A percentile compares a stretch with the other conserved stretches of the same genome.
Conservation (phyloP, 2,329 filamentous ascomycete species). For the Hymenoscyphus scutula region DNA sequence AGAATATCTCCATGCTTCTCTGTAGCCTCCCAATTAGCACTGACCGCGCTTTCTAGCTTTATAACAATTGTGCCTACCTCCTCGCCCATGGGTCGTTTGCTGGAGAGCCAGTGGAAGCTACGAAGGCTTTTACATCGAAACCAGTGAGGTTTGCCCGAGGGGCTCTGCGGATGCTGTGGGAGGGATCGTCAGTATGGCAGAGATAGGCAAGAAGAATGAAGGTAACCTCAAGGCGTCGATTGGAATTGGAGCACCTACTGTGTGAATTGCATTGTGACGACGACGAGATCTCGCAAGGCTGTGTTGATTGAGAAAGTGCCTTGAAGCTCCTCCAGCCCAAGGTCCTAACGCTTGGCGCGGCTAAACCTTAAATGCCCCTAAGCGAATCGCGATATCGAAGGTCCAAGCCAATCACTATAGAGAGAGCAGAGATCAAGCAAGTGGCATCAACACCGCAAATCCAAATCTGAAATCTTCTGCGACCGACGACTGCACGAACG, state of each 20-base stretch:
- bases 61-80: constrained; percentile 42
- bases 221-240: background rate
- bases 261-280: constrained; percentile 35
- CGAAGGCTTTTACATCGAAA: constrained; percentile 83
- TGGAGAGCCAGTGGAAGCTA: constrained; percentile 62
- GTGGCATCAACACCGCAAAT: constrained; percentile 3
- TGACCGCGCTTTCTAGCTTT: background rate
- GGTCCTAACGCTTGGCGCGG: constrained; percentile 13
- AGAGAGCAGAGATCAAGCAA: background rate
- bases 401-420: background rate
- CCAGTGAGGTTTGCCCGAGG: constrained; percentile 74
- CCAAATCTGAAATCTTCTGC: background rate
- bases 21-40: constrained; percentile 58
- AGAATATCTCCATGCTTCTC: constrained; percentile 92
- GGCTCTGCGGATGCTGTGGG: constrained; percentile 36
- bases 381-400: constrained; percentile 5
- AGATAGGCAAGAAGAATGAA: background rate
- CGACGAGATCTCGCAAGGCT: constrained; percentile 19
- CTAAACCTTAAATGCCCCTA: constrained; percentile 19
- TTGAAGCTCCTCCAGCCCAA: constrained; percentile 12
- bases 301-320: constrained; percentile 13
- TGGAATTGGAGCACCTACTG: constrained; percentile 23
- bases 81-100: constrained; percentile 65
- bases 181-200: constrained; percentile 19
- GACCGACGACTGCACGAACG: background rate